Conservation (phyloP, 2,329 filamentous ascomycete genomes). For the Colletotrichum sansevieriae region DNA sequence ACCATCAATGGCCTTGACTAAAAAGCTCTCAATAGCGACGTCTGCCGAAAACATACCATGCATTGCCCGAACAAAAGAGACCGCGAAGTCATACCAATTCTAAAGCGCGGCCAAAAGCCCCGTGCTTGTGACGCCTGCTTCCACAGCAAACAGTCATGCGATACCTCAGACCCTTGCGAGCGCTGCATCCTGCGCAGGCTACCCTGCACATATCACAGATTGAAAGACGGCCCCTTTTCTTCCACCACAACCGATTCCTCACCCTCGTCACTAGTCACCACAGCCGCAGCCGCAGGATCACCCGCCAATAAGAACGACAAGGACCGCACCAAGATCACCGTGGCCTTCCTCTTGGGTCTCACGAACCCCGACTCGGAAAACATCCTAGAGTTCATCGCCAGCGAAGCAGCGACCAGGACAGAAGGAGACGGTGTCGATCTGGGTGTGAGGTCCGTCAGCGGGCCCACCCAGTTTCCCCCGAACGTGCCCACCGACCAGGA, state of each 20-base stretch:
- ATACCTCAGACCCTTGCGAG: conserved; percentile 45
- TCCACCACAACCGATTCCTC: not conserved
- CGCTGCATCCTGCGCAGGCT: conserved; percentile 45
- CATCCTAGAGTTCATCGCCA: conserved; percentile 44
- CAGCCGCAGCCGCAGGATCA: not conserved
- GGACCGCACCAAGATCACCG: conserved; percentile 42
- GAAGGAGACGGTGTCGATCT: conserved; percentile 31
- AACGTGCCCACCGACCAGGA: conserved; percentile 27
- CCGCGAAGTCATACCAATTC: conserved; percentile 39
- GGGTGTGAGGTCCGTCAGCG: conserved; percentile 2
- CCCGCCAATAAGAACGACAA: conserved; percentile 22
- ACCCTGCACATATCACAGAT: conserved; percentile 43
- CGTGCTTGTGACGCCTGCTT: conserved; percentile 49
- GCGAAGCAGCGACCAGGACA: conserved; percentile 34
- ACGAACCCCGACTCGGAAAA: conserved; percentile 46
- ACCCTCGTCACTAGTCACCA: not conserved
- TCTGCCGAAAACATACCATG: conserved; percentile 47
- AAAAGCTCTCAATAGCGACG: conserved; percentile 37
- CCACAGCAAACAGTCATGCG: conserved; percentile 48
- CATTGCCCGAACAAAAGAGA: conserved; percentile 43
- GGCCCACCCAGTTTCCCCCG: not conserved
- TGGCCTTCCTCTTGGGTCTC: conserved; percentile 46
- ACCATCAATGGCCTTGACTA: not conserved
- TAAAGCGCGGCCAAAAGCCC: conserved; percentile 47
- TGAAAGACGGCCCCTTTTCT: not conserved